Evolutionary conservation across 805 yeast genomes (phyloP).

Genomic region (Groenewaldozyma salmanticensis): DNA sequence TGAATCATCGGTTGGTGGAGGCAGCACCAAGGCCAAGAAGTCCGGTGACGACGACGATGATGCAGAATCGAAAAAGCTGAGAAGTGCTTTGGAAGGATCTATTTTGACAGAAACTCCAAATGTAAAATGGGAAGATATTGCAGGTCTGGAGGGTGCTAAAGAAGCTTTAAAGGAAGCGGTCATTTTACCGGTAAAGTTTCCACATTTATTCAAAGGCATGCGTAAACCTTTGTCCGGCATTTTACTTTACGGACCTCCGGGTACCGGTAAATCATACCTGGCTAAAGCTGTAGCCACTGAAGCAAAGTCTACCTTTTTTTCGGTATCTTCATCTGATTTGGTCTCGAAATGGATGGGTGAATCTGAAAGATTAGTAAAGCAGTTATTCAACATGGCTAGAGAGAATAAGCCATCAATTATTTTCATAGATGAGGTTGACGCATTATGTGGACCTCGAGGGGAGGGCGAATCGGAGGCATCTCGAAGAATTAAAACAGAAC

Average conservation of each 20-base stretch:
- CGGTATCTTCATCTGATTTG: conserved; percentile 91
- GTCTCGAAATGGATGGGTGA: conserved; percentile 99
- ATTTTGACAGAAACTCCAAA: conserved; percentile 87
- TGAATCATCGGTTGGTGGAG: conserved; percentile 48
- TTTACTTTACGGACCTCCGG: conserved; percentile 85
- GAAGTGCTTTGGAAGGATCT: conserved; percentile 88
- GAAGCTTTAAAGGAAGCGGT: conserved; percentile 97
- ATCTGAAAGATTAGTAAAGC: conserved; percentile 90
- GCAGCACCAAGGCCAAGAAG: conserved; percentile 41
- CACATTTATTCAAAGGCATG: conserved; percentile 90
- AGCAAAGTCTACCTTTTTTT: conserved; percentile 92
- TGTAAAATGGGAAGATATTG: conserved; percentile 90
- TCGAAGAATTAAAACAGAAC: conserved; percentile 90
- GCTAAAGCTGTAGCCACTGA: conserved; percentile 99
- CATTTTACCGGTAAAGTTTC: conserved; percentile 90
- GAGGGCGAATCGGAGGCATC: conserved; percentile 97
- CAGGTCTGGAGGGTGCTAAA: conserved; percentile 91
- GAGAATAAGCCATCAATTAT: conserved; percentile 93
- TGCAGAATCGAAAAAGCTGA: conserved; percentile 75
- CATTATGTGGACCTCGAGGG: conserved; percentile 95
- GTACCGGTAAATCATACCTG: conserved; percentile 93
- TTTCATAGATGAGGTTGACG: conserved; percentile 97
- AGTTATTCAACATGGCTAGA: conserved; percentile 89
- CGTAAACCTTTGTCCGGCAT: conserved; percentile 91
- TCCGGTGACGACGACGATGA: conserved; percentile 51